Conservation (phyloP, 441 rosid genomes). For the Euphorbia celastroides region DNA sequence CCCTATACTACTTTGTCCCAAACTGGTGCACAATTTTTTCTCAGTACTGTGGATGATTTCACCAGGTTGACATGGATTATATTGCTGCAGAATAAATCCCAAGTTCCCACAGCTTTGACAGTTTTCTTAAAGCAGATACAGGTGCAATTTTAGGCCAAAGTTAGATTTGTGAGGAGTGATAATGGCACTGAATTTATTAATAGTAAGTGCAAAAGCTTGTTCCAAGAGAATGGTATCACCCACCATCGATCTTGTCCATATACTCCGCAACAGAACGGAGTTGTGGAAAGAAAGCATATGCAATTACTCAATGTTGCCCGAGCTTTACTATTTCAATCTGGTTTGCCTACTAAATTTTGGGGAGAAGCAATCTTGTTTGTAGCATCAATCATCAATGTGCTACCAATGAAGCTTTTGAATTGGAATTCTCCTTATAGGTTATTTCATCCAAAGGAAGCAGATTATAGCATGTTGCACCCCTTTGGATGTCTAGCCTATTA, state of each 20-base stretch:
- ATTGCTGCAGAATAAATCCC: not conserved
- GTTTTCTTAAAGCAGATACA: no score
- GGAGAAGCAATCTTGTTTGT: not conserved
- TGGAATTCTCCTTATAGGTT: not conserved
- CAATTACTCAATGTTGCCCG: not conserved
- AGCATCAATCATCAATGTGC: not conserved
- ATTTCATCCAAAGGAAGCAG: no score
- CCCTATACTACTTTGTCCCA: no score
- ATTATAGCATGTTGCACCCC: no score
- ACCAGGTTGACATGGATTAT: not conserved
- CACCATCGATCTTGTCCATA: not conserved
- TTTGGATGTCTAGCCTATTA: not conserved
- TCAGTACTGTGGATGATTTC: not conserved
- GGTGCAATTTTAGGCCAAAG: no score
- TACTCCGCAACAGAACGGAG: not conserved
- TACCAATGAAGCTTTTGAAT: not conserved
- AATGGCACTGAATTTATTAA: not conserved
- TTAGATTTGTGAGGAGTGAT: not conserved
- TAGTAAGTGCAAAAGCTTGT: not conserved
- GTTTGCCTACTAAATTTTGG: not conserved
- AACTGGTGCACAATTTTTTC: no score
- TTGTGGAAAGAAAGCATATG: not conserved
- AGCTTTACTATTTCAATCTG: not conserved
- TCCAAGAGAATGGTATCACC: not conserved
- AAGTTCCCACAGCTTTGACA: not conserved